A percentile compares a stretch with the other conserved stretches of the same genome.
Evolutionary conservation across 2,329 filamentous ascomycete genomes (phyloP).

Genomic region (Bipolaris cookei): DNA sequence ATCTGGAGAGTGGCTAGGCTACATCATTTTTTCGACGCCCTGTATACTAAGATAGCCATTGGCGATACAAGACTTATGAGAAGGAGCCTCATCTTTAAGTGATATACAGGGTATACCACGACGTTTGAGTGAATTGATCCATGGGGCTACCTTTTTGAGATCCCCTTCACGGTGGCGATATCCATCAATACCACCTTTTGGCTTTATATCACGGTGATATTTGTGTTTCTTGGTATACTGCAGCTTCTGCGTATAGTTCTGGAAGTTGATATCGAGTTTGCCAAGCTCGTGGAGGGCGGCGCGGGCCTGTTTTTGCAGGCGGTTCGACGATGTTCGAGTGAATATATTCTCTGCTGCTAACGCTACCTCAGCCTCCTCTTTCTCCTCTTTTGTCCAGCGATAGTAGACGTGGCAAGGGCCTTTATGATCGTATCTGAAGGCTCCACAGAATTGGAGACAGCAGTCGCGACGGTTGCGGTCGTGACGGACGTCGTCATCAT

Average conservation of each 20-base stretch:
- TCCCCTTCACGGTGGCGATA: slow-evolving; percentile 8
- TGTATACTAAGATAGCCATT: slow-evolving; percentile 6
- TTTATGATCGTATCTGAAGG: slow-evolving; percentile 10
- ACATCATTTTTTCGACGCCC: slow-evolving; percentile 8
- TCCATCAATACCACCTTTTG: slow-evolving; percentile 1
- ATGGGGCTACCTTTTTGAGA: slow-evolving; percentile 6
- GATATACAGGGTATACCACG: background rate
- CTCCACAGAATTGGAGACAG: slow-evolving; percentile 4
- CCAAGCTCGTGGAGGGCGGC: background rate
- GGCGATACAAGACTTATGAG: slow-evolving; percentile 9
- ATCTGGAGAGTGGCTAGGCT: slow-evolving; percentile 14
- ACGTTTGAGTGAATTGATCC: background rate
- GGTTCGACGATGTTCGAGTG: no score
- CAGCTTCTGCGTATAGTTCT: background rate
- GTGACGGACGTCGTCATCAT: no score
- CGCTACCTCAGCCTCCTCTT: background rate
- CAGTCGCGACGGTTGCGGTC: no score
- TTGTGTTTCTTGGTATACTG: slow-evolving; percentile 8
- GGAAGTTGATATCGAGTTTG: background rate
- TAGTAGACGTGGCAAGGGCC: slow-evolving; percentile 5
- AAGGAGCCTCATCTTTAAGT: slow-evolving; percentile 14
- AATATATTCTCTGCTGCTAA: background rate
- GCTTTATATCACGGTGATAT: background rate
- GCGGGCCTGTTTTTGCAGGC: background rate
- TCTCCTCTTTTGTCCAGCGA: slow-evolving; percentile 2